These are phyloP conservation scores for Fusarium sp. DNA, from an alignment of 2,329 filamentous ascomycete species.

Conservation along the genomic window DNA sequence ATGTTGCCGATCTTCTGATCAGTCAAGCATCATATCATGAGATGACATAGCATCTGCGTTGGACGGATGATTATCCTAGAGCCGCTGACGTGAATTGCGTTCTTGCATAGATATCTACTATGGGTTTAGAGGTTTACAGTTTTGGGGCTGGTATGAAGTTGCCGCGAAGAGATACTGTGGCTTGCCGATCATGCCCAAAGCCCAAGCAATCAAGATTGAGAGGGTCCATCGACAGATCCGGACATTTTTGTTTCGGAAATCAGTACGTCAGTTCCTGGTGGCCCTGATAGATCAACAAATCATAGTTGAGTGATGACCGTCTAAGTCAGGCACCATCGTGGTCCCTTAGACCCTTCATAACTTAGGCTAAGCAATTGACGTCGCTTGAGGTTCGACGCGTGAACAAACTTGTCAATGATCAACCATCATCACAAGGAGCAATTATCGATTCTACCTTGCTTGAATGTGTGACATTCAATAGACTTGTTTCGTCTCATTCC, in stretches of 20 bases:
- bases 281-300: neutral
- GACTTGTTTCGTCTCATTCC: neutral
- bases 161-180: neutral
- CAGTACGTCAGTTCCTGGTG: neutral
- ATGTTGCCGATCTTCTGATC: neutral
- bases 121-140: neutral
- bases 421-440: too few relatives aligned
- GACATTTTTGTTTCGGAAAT: neutral
- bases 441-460: fast-evolving
- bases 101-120: neutral
- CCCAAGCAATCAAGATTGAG: fast-evolving
- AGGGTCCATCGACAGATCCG: neutral
- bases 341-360: neutral
- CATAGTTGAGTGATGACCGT: neutral
- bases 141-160: constrained; percentile 7
- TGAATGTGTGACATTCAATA: neutral
- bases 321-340: neutral
- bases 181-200: neutral
- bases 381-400: fast-evolving
- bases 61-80: too few relatives aligned
- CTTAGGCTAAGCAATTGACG: neutral
- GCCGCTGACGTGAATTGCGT: neutral
- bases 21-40: neutral
- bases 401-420: neutral
- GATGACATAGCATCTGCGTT: neutral